Percentiles rank a stretch among this genome's conserved stretches.
These are phyloP conservation scores for Boletus calvinii DNA, from an alignment of 1,284 basidiomycete genomes.

Conservation along the genomic window DNA sequence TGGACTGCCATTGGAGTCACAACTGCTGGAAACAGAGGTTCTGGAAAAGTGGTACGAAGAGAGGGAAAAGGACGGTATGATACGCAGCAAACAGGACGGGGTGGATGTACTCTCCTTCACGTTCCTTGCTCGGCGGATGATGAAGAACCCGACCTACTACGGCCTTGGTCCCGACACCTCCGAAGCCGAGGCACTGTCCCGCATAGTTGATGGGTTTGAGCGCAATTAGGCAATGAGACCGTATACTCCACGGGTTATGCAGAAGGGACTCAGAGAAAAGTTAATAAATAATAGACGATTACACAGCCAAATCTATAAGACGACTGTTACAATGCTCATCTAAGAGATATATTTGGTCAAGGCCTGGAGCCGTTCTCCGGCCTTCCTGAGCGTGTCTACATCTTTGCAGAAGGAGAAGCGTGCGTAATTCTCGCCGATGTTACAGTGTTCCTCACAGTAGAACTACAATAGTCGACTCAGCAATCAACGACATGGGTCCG, in stretches of 20 bases:
- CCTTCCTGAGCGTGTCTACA: slow-evolving; percentile 72
- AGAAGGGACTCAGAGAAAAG: no score
- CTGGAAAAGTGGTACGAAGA: slow-evolving; percentile 55
- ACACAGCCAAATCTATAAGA: background rate
- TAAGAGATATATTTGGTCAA: slow-evolving; percentile 66
- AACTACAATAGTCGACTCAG: slow-evolving; percentile 52
- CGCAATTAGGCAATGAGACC: background rate
- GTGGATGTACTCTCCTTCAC: slow-evolving; percentile 82
- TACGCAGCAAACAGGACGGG: slow-evolving; percentile 63
- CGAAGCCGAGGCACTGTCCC: slow-evolving; percentile 59
- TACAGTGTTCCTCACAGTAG: slow-evolving; percentile 82
- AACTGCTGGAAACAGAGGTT: slow-evolving; percentile 54
- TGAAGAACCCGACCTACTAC: slow-evolving; percentile 88
- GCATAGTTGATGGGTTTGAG: slow-evolving; percentile 63
- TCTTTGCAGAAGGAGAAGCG: slow-evolving; percentile 97
- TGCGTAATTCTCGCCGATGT: slow-evolving; percentile 83
- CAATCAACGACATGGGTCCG: background rate
- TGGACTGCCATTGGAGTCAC: slow-evolving; percentile 88
- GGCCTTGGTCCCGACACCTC: slow-evolving; percentile 46
- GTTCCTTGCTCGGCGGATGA: slow-evolving; percentile 71
- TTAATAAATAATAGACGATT: no score
- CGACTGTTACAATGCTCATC: background rate
- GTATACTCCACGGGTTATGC: no score
- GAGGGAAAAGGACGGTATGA: slow-evolving; percentile 38
- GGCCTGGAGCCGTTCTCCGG: slow-evolving; percentile 73